Evolutionary conservation across 495 filamentous ascomycete species (phyloP).

Genomic region (Podospora anserina): DNA sequence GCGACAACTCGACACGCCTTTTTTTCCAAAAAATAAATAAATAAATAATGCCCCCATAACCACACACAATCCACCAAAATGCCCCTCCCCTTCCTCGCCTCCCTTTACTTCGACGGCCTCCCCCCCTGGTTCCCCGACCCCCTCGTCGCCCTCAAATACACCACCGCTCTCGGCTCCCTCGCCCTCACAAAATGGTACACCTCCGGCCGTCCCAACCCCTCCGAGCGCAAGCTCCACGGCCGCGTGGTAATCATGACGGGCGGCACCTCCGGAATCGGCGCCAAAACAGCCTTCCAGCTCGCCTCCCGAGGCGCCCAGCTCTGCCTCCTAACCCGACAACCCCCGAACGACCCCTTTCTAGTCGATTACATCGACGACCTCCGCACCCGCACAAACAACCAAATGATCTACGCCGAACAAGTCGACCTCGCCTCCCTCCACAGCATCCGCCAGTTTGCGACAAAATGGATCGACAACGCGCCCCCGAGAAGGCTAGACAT

Average conservation of each 20-base stretch:
- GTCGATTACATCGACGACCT: constrained; percentile 90
- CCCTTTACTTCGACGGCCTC: constrained; percentile 61
- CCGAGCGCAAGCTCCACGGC: constrained; percentile 85
- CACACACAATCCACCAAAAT: constrained; percentile 44
- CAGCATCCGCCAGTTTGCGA: constrained; percentile 90
- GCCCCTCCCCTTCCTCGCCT: constrained; percentile 72
- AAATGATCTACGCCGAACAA: constrained; percentile 91
- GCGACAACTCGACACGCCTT: neutral
- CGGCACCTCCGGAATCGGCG: constrained; percentile 91
- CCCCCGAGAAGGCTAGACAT: constrained; percentile 90
- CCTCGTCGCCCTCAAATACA: constrained; percentile 56
- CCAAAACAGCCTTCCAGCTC: constrained; percentile 66
- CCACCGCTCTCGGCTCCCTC: constrained; percentile 57
- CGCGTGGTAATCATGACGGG: constrained; percentile 94
- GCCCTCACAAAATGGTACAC: constrained; percentile 73
- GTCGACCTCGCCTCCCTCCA: constrained; percentile 84
- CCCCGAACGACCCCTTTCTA: constrained; percentile 78
- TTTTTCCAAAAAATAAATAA: neutral
- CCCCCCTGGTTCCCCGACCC: constrained; percentile 61
- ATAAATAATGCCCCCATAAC: constrained; percentile 3
- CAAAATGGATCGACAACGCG: constrained; percentile 95
- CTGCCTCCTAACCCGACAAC: constrained; percentile 80
- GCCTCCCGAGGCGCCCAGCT: constrained; percentile 84
- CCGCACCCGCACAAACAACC: constrained; percentile 72
- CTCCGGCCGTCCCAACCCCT: constrained; percentile 66